phyloP scores from a whole-genome alignment of 768 basidiomycete genomes.

The Dictyophora rubrovolvata region DNA sequence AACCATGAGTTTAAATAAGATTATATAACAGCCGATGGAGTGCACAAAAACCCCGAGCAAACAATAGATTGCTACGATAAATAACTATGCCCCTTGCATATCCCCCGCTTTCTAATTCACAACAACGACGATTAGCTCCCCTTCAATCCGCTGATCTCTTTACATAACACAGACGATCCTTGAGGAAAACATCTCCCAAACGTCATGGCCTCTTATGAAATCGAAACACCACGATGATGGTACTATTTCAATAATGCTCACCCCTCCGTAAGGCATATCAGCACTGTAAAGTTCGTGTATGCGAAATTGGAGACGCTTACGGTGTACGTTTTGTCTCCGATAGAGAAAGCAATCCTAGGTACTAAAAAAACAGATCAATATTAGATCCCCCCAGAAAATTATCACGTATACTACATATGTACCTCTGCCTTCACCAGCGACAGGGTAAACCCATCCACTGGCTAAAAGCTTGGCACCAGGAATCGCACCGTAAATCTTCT shows the following conservation, averaged over 20 bases:
- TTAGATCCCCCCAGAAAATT: too few species aligned
- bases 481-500: slow-evolving; percentile 24
- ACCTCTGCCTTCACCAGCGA: slow-evolving; percentile 10
- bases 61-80: too few species aligned
- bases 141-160: too few species aligned
- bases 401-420: background rate
- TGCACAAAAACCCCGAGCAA: too few species aligned
- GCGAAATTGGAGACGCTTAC: slow-evolving; percentile 17
- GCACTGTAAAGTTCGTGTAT: slow-evolving; percentile 10
- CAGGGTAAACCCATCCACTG: slow-evolving; percentile 28
- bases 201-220: slow-evolving; percentile 20
- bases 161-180: slow-evolving; percentile 5
- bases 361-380: slow-evolving; percentile 6
- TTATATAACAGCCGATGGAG: too few species aligned
- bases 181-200: slow-evolving; percentile 26
- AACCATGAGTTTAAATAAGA: too few species aligned
- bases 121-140: too few species aligned
- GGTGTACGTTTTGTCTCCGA: slow-evolving; percentile 24
- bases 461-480: slow-evolving; percentile 21
- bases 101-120: too few species aligned
- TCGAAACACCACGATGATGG: slow-evolving; percentile 1
- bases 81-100: too few species aligned
- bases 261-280: slow-evolving; percentile 17
- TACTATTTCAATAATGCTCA: slow-evolving; percentile 1
- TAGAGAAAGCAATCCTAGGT: slow-evolving; percentile 23